Conservation (phyloP, 345 rosid genomes). For the Salix suchowensis region DNA sequence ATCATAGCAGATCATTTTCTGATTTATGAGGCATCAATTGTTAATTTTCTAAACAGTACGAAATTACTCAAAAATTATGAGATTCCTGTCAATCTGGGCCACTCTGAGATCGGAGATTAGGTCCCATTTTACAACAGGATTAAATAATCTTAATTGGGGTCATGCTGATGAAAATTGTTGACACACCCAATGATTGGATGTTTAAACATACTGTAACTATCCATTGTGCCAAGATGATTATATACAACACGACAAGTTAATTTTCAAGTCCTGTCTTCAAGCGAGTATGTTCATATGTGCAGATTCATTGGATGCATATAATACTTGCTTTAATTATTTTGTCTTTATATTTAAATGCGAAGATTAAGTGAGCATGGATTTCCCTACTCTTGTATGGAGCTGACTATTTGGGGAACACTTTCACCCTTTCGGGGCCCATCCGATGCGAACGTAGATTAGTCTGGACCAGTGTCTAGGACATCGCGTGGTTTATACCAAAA, state of each 20-base stretch:
- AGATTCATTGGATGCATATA: not conserved
- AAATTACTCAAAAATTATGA: not conserved
- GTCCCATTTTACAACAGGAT: not conserved
- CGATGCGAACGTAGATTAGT: too few species aligned
- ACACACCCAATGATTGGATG: slow-evolving; percentile 4
- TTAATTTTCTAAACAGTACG: not conserved
- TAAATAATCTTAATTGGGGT: not conserved
- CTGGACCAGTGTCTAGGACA: too few species aligned
- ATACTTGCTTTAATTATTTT: not conserved
- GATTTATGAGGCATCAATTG: not conserved
- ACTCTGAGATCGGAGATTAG: not conserved
- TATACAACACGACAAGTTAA: not conserved
- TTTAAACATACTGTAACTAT: not conserved
- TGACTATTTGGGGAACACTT: too few species aligned
- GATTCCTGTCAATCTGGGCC: not conserved
- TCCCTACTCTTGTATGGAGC: too few species aligned
- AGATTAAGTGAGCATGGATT: not conserved
- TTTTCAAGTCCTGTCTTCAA: not conserved
- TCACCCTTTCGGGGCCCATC: too few species aligned
- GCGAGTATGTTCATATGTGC: not conserved
- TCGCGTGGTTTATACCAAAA: too few species aligned
- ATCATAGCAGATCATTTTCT: not conserved
- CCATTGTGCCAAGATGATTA: not conserved
- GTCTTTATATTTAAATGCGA: not conserved
- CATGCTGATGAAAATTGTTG: not conserved